Base-by-base conservation (phyloP, 139 green algal genomes). In the Tetradesmus obliquus region DNA sequence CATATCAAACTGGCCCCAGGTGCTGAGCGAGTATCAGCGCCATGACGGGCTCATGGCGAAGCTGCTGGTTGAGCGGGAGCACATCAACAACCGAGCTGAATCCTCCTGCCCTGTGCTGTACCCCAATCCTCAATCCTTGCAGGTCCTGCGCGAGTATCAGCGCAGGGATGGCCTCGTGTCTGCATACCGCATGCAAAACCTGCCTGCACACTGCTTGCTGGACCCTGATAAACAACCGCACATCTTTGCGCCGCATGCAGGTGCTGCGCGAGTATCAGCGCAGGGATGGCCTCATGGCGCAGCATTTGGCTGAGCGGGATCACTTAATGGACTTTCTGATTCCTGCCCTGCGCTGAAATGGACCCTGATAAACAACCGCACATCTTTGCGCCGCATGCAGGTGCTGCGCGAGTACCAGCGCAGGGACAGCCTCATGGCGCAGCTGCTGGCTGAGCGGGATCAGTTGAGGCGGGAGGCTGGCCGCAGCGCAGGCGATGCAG, bases 391-490 rank as follows among this genome's bases (percentile, higher is more conserved):
- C n/a, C n/a, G n/a, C n/a, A n/a, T n/a, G n/a, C 19, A 88, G 89
- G 89, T 92, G 0, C 54, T 92, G 9, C 62, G 62, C 71, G 62
- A 92, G 89, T 89, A 92, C n/a, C 82, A 82, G 58, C 62, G 53
- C 1, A 66, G 89, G 66, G 89, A 88, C 62, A 79, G 53, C 12
- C 54, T 92, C 4, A 74, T 89, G 82, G 12, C 45, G 24, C 81
- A 88, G 89, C 82, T 92, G 81, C 82, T 92, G 62, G n/a, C 81
- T 24, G 89, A 92, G 62, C 51, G 53, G 15, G 80, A 88, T 5
- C 55, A 84, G 62, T 3, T 71, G 51, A 8, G 66, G 82, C 53
- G 89, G 8, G 82, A 71, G 3, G 24, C 66, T 2, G 8, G 9
- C 3, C 69, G 82, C 6, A n/a, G 45, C 69, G 15, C 58, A 1